Evolutionary conservation across 495 filamentous ascomycete genomes (phyloP).

Genomic region (Haplographium delicatum): DNA sequence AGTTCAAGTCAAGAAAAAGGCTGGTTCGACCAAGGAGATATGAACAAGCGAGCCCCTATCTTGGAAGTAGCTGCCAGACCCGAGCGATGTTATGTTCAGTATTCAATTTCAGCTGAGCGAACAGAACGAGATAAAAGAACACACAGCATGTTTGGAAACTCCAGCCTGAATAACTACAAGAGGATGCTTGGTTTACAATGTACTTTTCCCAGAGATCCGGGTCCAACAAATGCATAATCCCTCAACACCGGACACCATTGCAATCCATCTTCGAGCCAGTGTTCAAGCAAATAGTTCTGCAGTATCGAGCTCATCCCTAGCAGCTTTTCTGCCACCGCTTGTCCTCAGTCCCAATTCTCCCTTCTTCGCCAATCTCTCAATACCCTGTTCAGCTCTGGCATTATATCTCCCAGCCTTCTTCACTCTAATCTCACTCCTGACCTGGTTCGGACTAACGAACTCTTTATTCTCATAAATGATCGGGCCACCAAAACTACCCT

Average conservation of each 20-base stretch:
- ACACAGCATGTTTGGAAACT: too few relatives aligned
- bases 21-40: too few relatives aligned
- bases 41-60: too few relatives aligned
- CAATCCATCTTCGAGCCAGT: conserved; percentile 15
- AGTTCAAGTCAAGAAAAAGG: too few relatives aligned
- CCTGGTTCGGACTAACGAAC: conserved; percentile 93
- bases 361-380: conserved; percentile 68
- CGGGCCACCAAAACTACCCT: conserved; percentile 91
- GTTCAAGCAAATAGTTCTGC: conserved; percentile 71
- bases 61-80: too few relatives aligned
- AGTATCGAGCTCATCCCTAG: conserved; percentile 71
- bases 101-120: too few relatives aligned
- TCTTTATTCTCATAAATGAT: conserved; percentile 99
- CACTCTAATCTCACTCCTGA: conserved; percentile 71
- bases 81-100: too few relatives aligned
- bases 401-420: conserved; percentile 72
- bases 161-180: too few relatives aligned
- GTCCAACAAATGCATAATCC: too few relatives aligned
- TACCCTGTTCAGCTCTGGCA: conserved; percentile 61
- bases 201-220: too few relatives aligned
- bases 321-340: conserved; percentile 49
- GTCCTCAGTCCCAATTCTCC: conserved; percentile 68
- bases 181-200: too few relatives aligned
- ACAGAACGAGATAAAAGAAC: too few relatives aligned
- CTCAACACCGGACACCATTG: conserved; percentile 20